Evolutionary conservation across 2,329 filamentous ascomycete species (phyloP).

Genomic region (Didymella keratinophila): DNA sequence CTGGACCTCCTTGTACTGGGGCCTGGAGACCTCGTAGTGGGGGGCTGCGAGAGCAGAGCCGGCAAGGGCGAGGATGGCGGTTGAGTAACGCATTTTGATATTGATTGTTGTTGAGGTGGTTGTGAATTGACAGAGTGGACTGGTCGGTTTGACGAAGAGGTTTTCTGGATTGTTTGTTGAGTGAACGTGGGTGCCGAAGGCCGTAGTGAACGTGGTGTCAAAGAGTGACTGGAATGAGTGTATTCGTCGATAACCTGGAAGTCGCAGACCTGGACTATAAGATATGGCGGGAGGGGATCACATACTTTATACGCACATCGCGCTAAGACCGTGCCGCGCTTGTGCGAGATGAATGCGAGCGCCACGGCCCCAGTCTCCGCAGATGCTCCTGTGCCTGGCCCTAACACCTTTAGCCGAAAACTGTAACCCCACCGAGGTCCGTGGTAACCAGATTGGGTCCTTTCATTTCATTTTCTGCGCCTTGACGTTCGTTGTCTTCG

Average conservation of each 20-base stretch:
- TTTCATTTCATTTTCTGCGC: constrained; percentile 35
- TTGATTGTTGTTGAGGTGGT: constrained; percentile 23
- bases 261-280: constrained; percentile 44
- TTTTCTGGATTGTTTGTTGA: constrained; percentile 22
- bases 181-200: constrained; percentile 40
- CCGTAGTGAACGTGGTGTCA: constrained; percentile 44
- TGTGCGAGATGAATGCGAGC: constrained; percentile 38
- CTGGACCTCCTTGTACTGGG: constrained; percentile 26
- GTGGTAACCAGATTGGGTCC: constrained; percentile 34
- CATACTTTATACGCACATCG: constrained; percentile 38
- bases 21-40: constrained; percentile 16
- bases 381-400: constrained; percentile 35
- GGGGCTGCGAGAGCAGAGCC: constrained; percentile 40
- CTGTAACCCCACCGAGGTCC: constrained; percentile 25
- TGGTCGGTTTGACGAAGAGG: constrained; percentile 29
- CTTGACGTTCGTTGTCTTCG: constrained; percentile 23
- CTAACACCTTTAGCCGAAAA: constrained; percentile 31
- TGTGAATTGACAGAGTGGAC: constrained; percentile 21
- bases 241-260: constrained; percentile 42
- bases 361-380: constrained; percentile 37
- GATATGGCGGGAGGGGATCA: constrained; percentile 29
- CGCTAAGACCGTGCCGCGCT: constrained; percentile 24
- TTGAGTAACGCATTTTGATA: constrained; percentile 41
- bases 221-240: constrained; percentile 43
- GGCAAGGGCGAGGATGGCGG: constrained; percentile 42